Evolutionary conservation across 1,284 basidiomycete genomes (phyloP), one percentile per base, ranked within the genome.

Genomic region (Termitomyces sp.): DNA sequence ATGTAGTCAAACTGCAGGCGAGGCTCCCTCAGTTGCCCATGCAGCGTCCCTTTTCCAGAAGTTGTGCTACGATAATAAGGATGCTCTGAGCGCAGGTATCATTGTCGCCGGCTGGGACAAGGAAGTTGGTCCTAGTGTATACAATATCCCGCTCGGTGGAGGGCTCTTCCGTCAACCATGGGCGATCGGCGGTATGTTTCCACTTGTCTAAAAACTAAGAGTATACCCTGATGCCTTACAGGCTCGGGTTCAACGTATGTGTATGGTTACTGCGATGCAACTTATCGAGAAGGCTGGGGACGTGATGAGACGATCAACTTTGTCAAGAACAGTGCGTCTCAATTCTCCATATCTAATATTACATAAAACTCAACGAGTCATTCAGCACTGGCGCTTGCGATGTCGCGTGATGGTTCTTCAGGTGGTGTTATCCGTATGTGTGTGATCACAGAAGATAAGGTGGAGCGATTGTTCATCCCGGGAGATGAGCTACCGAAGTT

Each of bases 71-170:
- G 81, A 88, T 58, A 98, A 98, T 79, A 99, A 99, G 75, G 92
- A 94, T 69, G 72, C 70, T 2, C 73, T 99, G 38, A 86, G 81
- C 40, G 97, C 97, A 1, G 96, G 97, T 28, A 98, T 99, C 70
- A 99, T 99, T 65, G 94, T 98, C 21, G 97, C 91, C 13, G 97
- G 97, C 0, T 99, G 96, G 94, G 97, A 99, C 73, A 88, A 88
- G 69, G 86, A 93, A 64, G 77, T 77, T 45, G 96, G 96, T n/a
- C 92, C 95, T 0, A 90, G 88, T 58, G 96, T 99, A 41, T 99
- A 94, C 76, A 98, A 98, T 69, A 93, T 98, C 54, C 94, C 94
- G 19, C 79, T 98, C 17, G 94, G 94, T 42, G 94, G 94, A 54
- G 94, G 94, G 38, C 75, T 94, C 51, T 97, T 98, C 82, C 83